Evolutionary conservation across 2,329 filamentous ascomycete species (phyloP).

Genomic region (Davidsoniella eucalypti): DNA sequence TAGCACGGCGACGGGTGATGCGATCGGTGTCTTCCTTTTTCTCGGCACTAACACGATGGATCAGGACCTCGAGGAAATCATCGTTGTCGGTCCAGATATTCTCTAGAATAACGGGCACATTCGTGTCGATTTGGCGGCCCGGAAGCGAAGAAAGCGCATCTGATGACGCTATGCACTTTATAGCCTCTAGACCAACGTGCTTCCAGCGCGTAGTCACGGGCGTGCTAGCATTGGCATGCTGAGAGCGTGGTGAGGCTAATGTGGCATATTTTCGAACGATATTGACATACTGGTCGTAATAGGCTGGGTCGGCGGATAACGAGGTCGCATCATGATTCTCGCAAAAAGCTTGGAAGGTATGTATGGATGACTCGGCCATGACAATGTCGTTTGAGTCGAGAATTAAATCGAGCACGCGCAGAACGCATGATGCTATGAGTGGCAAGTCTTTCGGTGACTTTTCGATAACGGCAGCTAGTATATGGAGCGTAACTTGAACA

Average conservation of each 20-base stretch:
- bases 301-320: conserved; percentile 71
- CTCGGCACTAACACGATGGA: conserved; percentile 48
- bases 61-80: conserved; percentile 50
- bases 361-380: conserved; percentile 79
- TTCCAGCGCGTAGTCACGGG: conserved; percentile 67
- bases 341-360: conserved; percentile 79
- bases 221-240: conserved; percentile 43
- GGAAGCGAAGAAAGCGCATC: conserved; percentile 62
- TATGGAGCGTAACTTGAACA: conserved; percentile 87
- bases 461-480: conserved; percentile 79
- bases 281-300: conserved; percentile 65
- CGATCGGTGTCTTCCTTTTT: conserved; percentile 53
- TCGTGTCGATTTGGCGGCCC: conserved; percentile 57
- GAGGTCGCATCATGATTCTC: conserved; percentile 72
- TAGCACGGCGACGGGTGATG: conserved; percentile 51
- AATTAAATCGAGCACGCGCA: conserved; percentile 70
- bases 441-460: conserved; percentile 82
- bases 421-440: conserved; percentile 69
- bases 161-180: conserved; percentile 65
- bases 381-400: conserved; percentile 75
- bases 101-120: conserved; percentile 72
- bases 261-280: conserved; percentile 65
- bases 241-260: conserved; percentile 50
- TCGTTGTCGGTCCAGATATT: conserved; percentile 68
- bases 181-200: conserved; percentile 56